These are phyloP conservation scores for Candida quercuum DNA, from an alignment of 805 yeast species.

Conservation along the genomic window DNA sequence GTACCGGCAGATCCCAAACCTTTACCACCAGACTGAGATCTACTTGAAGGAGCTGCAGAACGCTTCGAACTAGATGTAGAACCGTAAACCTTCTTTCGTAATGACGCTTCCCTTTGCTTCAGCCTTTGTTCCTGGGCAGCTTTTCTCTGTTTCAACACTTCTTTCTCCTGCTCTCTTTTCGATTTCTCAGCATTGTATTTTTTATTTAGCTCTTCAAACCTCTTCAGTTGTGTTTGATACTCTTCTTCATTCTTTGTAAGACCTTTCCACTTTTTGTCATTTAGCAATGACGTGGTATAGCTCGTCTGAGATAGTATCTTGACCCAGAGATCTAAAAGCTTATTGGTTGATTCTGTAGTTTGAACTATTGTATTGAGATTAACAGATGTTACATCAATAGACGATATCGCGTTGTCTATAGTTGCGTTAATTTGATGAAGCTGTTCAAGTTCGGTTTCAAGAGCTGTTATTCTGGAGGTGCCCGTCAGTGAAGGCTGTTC, in stretches of 20 bases:
- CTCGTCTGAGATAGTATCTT: constrained; percentile 57
- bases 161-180: constrained; percentile 22
- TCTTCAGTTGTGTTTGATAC: constrained; percentile 20
- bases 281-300: constrained; percentile 43
- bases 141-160: constrained; percentile 12
- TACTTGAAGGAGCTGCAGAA: too few relatives aligned
- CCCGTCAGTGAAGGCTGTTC: constrained; percentile 14
- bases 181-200: constrained; percentile 19
- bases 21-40: not conserved
- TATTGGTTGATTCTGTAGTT: constrained; percentile 43
- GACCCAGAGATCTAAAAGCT: constrained; percentile 54
- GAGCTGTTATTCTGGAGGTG: constrained; percentile 13
- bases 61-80: constrained; percentile 6
- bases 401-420: constrained; percentile 17
- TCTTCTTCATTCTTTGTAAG: constrained; percentile 19
- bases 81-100: constrained; percentile 26
- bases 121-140: constrained; percentile 14
- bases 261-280: constrained; percentile 37
- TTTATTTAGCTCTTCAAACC: constrained; percentile 24
- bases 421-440: constrained; percentile 14
- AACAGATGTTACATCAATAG: constrained; percentile 15
- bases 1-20: not conserved
- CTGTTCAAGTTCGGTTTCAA: constrained; percentile 20
- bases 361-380: constrained; percentile 13
- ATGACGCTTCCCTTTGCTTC: constrained; percentile 22